Percentiles rank a stretch among this genome's conserved stretches.
Evolutionary conservation across 345 rosid genomes (phyloP).

Genomic region (Rhodomyrtus tomentosa): DNA sequence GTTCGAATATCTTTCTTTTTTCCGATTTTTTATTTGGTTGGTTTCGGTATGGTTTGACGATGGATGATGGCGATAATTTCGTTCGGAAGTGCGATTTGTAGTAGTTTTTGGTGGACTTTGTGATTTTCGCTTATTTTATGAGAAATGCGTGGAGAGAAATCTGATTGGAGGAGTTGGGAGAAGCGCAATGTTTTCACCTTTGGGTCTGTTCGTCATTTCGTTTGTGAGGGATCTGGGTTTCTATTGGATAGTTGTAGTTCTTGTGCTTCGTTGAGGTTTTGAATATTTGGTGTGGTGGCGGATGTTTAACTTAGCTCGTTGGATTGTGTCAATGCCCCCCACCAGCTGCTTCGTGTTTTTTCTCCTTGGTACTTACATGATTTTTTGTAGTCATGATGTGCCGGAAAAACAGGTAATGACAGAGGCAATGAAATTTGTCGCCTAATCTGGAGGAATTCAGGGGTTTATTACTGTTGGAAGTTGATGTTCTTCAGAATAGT

Average conservation of each 20-base stretch:
- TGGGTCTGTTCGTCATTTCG: background rate
- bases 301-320: background rate
- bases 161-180: background rate
- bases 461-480: background rate
- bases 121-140: background rate
- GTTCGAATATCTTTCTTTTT: background rate
- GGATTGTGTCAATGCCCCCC: background rate
- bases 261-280: background rate
- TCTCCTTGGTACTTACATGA: background rate
- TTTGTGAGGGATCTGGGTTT: background rate
- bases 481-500: background rate
- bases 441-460: background rate
- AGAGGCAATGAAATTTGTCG: background rate
- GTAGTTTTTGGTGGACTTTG: fast-evolving
- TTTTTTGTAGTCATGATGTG: background rate
- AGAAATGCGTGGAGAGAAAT: background rate
- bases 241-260: background rate
- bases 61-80: background rate
- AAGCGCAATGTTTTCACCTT: background rate
- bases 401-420: background rate
- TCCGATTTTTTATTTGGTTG: background rate
- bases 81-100: background rate
- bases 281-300: background rate
- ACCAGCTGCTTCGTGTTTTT: background rate
- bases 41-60: background rate